phyloP scores from a whole-genome alignment of 148 eudicot species.

The Dianthus caryophyllus region DNA sequence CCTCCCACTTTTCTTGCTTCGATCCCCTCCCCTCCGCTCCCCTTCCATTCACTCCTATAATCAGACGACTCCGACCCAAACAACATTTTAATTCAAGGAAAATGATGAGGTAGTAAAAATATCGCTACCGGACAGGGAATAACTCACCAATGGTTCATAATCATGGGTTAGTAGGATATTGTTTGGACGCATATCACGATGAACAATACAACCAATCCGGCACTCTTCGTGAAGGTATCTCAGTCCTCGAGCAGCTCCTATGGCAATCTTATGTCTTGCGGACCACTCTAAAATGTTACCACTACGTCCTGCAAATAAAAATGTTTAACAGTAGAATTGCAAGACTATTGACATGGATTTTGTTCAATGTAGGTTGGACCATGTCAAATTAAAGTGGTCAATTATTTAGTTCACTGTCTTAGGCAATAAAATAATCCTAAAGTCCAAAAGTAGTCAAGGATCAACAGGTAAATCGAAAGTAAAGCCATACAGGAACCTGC shows the following conservation, averaged over 20 bases:
- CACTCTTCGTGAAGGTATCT: conserved; percentile 96
- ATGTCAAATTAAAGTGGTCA: neutral
- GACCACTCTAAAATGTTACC: conserved; percentile 51
- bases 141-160: conserved; percentile 76
- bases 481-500: neutral
- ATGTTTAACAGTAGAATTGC: neutral
- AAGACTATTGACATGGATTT: neutral
- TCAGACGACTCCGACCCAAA: no score
- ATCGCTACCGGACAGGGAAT: neutral
- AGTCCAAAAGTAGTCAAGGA: neutral
- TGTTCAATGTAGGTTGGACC: neutral
- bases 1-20: no score
- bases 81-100: neutral
- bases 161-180: conserved; percentile 88
- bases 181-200: conserved; percentile 91
- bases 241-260: conserved; percentile 88
- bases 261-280: conserved; percentile 70
- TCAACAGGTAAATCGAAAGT: neutral
- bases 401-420: neutral
- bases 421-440: neutral
- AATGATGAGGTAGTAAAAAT: neutral
- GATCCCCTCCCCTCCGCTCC: no score
- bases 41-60: no score
- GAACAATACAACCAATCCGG: conserved; percentile 85
- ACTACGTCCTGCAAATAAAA: conserved; percentile 39